Evolutionary conservation across 768 basidiomycete genomes (phyloP).

Genomic region (Xanthoconium stramineum): DNA sequence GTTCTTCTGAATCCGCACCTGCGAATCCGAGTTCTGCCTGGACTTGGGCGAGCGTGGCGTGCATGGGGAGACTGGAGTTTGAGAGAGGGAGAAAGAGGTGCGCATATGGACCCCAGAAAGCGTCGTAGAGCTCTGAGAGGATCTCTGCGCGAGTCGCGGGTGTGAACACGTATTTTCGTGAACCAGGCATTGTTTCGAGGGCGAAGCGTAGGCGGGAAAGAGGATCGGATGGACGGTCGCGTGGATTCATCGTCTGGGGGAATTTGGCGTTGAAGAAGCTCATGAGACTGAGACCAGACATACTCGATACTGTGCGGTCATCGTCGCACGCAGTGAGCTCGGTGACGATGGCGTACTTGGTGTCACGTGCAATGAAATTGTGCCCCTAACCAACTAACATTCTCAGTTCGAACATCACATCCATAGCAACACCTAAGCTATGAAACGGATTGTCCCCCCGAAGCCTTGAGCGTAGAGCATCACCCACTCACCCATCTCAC

Average conservation of each 20-base stretch:
- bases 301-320: background rate
- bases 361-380: slow-evolving; percentile 6
- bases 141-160: slow-evolving; percentile 75
- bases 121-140: slow-evolving; percentile 74
- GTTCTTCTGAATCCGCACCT: slow-evolving; percentile 59
- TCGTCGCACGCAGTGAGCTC: background rate
- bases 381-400: too few species aligned
- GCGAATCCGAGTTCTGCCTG: slow-evolving; percentile 57
- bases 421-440: too few species aligned
- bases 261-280: slow-evolving; percentile 49
- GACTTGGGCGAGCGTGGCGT: slow-evolving; percentile 65
- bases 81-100: slow-evolving; percentile 70
- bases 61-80: slow-evolving; percentile 58
- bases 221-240: slow-evolving; percentile 57
- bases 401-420: too few species aligned
- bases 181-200: slow-evolving; percentile 78
- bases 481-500: too few species aligned
- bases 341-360: background rate
- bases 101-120: slow-evolving; percentile 77
- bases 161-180: slow-evolving; percentile 74
- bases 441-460: too few species aligned
- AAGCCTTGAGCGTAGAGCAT: too few species aligned
- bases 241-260: slow-evolving; percentile 50
- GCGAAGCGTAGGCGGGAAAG: slow-evolving; percentile 71
- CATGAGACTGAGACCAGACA: slow-evolving; percentile 44